Evolutionary conservation across 2,329 filamentous ascomycete genomes (phyloP), one percentile per base, ranked within the genome.

Genomic region (Phaeophleospora eucalypticola): DNA sequence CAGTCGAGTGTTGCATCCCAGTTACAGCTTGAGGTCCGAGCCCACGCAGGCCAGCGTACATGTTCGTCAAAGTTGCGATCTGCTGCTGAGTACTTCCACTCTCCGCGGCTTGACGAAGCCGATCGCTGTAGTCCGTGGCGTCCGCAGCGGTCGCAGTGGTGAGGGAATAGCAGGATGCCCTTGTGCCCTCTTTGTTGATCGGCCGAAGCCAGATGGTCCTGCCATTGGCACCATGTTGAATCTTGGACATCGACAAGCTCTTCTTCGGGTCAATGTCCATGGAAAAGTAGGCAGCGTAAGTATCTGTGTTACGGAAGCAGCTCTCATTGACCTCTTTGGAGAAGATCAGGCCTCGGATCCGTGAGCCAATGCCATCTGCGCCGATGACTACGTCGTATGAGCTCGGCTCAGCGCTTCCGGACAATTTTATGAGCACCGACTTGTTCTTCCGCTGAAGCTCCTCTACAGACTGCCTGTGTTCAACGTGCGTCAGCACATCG

Each of bases 211-310:
- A 40, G 8, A 60, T 43, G 3, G 52, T 32, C 4, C 58, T 51
- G 24, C 51, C 46, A 6, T 43, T 43, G 4, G 37, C 47, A n/a
- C 15, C 52, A 40, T 41, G 45, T 24, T 41, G 54, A 41, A 49
- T 52, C 42, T 36, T 56, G 37, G 33, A 48, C 21, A 35, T 51
- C 33, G 24, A 60, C 45, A 34, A 49, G n/a, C 48, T 21, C n/a
- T 41, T 19, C 1, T 41, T 29, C 17, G 49, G 16, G 3, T 50
- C 48, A n/a, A n/a, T n/a, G 0, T 52, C 45, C 27, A 65, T 59
- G 21, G 61, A 58, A 52, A 61, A 63, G 56, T 55, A 65, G 15
- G 54, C 56, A 4, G 53, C 46, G 34, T 54, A 61, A 9, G 38
- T 32, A 12, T 46, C 41, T 4, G 45, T 33, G 2, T 47, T 39